A percentile compares a stretch with the other conserved stretches of the same genome.
Evolutionary conservation across 345 rosid genomes (phyloP).

Genomic region (Populus nigra): DNA sequence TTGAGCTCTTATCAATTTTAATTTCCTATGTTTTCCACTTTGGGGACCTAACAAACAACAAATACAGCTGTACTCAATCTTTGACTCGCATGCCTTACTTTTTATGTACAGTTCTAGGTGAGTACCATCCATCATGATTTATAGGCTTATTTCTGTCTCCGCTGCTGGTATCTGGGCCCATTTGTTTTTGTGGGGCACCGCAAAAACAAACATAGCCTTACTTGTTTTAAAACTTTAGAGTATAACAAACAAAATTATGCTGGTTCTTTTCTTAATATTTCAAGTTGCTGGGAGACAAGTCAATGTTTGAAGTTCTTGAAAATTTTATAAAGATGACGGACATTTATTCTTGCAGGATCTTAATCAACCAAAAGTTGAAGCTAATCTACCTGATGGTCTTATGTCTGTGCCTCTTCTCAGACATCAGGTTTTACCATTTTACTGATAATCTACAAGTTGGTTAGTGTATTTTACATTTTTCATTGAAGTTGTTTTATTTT

Average conservation of each 20-base stretch:
- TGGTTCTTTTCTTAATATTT: neutral
- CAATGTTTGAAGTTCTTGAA: conserved; percentile 12
- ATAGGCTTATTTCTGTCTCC: neutral
- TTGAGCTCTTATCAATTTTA: too few species aligned
- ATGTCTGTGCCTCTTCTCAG: conserved; percentile 79
- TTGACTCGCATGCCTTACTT: neutral
- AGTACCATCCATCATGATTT: neutral
- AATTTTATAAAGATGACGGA: conserved; percentile 6
- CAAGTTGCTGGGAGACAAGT: conserved; percentile 2
- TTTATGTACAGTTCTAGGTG: too few species aligned
- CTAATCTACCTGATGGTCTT: conserved; percentile 67
- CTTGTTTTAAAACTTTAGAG: too few species aligned
- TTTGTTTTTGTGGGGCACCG: too few species aligned
- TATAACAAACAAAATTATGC: neutral
- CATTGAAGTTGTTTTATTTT: conserved; percentile 22
- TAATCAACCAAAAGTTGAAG: conserved; percentile 79
- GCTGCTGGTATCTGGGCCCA: too few species aligned
- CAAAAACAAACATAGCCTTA: too few species aligned
- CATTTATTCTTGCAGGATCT: conserved; percentile 55
- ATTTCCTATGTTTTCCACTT: too few species aligned
- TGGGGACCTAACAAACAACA: neutral
- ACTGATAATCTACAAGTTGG: conserved; percentile 4
- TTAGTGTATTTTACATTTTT: neutral
- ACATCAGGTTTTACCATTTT: conserved; percentile 71
- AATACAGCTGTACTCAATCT: neutral